Conservation (phyloP, 768 basidiomycete genomes). For the Macrocybe gigantea region DNA sequence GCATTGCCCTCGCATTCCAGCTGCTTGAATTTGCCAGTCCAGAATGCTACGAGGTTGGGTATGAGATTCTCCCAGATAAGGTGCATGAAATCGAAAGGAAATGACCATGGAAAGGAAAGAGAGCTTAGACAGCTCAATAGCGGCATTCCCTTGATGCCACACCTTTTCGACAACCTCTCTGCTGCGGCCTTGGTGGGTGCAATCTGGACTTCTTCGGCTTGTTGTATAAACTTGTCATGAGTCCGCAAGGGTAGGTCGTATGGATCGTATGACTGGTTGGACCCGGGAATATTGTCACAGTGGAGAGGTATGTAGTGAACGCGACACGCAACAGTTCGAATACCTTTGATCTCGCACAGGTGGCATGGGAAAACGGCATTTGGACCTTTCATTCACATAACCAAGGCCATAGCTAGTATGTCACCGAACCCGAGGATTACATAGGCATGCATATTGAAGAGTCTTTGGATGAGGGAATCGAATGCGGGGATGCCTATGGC, state of each 20-base stretch:
- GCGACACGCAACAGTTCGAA: background rate
- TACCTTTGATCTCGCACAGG: background rate
- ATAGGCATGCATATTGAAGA: conserved; percentile 15
- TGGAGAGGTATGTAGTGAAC: conserved; percentile 19
- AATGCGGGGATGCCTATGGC: conserved; percentile 23
- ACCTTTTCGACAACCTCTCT: conserved; percentile 13
- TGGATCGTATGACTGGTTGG: conserved; percentile 11
- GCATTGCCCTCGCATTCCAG: conserved; percentile 21
- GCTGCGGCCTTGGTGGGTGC: conserved; percentile 10
- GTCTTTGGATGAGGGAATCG: conserved; percentile 6
- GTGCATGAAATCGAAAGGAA: conserved; percentile 48
- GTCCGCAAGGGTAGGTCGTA: conserved; percentile 20
- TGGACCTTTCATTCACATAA: conserved; percentile 29
- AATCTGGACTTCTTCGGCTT: conserved; percentile 10
- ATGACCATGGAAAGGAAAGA: conserved; percentile 29
- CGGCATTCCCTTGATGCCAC: conserved; percentile 23
- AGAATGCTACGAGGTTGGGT: conserved; percentile 29
- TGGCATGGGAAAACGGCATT: conserved; percentile 23
- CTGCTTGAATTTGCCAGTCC: conserved; percentile 37
- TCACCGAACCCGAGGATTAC: conserved; percentile 23
- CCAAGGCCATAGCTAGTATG: conserved; percentile 24
- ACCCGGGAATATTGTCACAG: conserved; percentile 10
- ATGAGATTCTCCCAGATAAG: conserved; percentile 39
- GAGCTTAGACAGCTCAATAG: conserved; percentile 21
- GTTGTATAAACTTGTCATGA: conserved; percentile 16